Evolutionary conservation across 495 filamentous ascomycete genomes (phyloP).

Genomic region (Cetradonia linearis): DNA sequence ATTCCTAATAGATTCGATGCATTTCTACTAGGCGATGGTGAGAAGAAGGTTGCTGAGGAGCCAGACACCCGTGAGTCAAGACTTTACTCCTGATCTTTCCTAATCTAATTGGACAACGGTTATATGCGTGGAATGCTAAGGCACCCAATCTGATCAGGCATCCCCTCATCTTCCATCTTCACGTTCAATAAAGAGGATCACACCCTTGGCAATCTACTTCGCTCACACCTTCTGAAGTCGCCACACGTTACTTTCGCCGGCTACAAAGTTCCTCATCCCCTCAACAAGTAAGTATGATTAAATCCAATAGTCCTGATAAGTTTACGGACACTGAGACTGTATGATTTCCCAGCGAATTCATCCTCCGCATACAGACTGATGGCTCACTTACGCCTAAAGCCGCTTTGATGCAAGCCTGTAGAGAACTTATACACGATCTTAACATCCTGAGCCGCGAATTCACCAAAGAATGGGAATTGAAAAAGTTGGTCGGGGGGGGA

Average conservation of each 20-base stretch:
- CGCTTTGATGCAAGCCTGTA: slow-evolving; percentile 67
- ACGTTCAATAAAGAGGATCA: slow-evolving; percentile 95
- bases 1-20: slow-evolving; percentile 64
- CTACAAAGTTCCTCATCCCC: slow-evolving; percentile 51
- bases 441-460: slow-evolving; percentile 73
- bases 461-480: slow-evolving; percentile 87
- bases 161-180: slow-evolving; percentile 75
- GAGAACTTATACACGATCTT: slow-evolving; percentile 67
- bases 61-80: slow-evolving; percentile 67
- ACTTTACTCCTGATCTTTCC: too few relatives aligned
- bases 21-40: slow-evolving; percentile 72
- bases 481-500: slow-evolving; percentile 70
- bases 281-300: slow-evolving; percentile 35
- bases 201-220: slow-evolving; percentile 83
- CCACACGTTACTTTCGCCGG: slow-evolving; percentile 73
- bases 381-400: slow-evolving; percentile 76
- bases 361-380: slow-evolving; percentile 86
- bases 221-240: slow-evolving; percentile 66
- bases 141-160: slow-evolving; percentile 43
- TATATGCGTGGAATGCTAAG: too few relatives aligned
- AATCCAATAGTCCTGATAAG: background rate
- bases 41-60: slow-evolving; percentile 84
- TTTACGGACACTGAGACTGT: slow-evolving; percentile 13
- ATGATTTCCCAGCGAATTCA: slow-evolving; percentile 43
- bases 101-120: background rate